Conservation (phyloP, 1,139 yeast genomes). For the Blastobotrys malaysiensis region DNA sequence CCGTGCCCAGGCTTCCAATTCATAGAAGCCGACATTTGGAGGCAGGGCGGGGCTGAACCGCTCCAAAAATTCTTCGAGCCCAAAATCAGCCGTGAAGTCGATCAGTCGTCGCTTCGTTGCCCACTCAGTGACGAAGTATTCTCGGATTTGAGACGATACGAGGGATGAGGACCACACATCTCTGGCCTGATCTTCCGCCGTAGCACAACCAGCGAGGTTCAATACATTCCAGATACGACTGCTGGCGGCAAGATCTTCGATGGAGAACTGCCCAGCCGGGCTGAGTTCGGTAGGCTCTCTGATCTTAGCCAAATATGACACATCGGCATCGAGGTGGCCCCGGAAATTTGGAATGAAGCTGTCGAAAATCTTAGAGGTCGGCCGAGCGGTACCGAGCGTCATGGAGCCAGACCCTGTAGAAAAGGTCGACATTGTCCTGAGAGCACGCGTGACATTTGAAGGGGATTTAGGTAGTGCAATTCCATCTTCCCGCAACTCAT, state of each 20-base stretch:
- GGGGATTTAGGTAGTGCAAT: constrained; percentile 34
- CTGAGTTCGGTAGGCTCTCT: constrained; percentile 10
- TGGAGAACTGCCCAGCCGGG: constrained; percentile 20
- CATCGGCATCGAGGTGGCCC: constrained; percentile 21
- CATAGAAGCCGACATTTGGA: constrained; percentile 27
- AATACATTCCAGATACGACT: constrained; percentile 36
- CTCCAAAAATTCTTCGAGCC: constrained; percentile 35
- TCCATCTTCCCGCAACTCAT: constrained; percentile 37
- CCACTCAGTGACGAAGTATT: constrained; percentile 36
- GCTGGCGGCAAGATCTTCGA: constrained; percentile 23
- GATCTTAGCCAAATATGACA: constrained; percentile 20
- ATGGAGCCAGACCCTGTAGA: constrained; percentile 1
- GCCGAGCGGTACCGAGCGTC: background rate
- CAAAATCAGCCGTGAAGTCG: constrained; percentile 39
- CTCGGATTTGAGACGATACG: constrained; percentile 36
- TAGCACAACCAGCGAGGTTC: constrained; percentile 28
- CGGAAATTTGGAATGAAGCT: constrained; percentile 18
- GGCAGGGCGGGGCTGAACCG: constrained; percentile 34
- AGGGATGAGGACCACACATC: constrained; percentile 34
- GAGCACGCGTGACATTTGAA: constrained; percentile 23
- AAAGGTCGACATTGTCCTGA: constrained; percentile 17
- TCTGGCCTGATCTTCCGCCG: constrained; percentile 25
- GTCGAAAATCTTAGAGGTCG: background rate
- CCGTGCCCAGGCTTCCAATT: constrained; percentile 36
- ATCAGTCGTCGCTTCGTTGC: constrained; percentile 30